Conservation (phyloP, 2,329 filamentous ascomycete genomes). For the Penicillium corylophilum region DNA sequence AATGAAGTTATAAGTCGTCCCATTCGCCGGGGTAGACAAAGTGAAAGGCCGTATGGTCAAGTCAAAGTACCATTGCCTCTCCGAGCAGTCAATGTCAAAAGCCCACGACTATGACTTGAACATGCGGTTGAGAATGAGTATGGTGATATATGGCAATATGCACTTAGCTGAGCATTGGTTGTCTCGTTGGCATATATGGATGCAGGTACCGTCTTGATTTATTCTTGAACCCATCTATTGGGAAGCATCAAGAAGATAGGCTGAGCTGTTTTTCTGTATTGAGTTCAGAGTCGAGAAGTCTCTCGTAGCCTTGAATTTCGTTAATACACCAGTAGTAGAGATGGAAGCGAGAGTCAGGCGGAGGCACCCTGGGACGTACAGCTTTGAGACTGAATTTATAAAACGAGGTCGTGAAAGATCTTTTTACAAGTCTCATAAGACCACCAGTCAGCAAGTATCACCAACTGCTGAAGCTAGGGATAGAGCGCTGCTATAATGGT, state of each 20-base stretch:
- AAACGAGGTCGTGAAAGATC: background rate
- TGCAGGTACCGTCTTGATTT: background rate
- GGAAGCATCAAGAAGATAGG: background rate
- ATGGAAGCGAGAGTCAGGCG: background rate
- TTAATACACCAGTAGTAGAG: background rate
- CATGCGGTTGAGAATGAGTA: background rate
- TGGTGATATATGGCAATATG: background rate
- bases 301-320: background rate
- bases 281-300: background rate
- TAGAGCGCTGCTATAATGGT: background rate
- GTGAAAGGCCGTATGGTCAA: background rate
- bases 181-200: background rate
- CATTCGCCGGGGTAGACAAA: background rate
- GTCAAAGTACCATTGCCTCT: background rate
- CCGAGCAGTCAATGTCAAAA: background rate
- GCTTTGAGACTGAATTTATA: background rate
- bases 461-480: background rate
- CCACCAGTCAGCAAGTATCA: background rate
- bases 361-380: background rate
- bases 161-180: background rate
- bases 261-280: background rate
- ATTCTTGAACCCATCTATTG: background rate
- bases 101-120: background rate
- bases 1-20: background rate
- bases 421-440: background rate